phyloP scores from a whole-genome alignment of 2,329 filamentous ascomycete genomes.

The Colletotrichum paranaense region DNA sequence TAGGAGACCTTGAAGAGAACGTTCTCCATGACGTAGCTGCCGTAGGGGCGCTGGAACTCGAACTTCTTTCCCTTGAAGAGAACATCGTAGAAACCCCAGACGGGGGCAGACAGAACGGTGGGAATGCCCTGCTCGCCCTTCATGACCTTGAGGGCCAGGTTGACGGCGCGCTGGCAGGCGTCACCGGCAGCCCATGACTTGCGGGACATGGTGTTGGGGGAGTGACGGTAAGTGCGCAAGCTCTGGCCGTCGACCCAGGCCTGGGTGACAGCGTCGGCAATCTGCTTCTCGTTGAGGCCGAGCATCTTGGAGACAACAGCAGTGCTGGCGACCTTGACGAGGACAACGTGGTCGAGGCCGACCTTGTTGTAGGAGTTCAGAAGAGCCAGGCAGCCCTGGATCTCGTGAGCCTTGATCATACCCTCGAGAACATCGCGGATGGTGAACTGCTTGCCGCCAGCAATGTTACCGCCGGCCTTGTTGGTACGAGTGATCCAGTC shows the following conservation, averaged over 20 bases:
- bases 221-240: conserved; percentile 95
- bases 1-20: conserved; percentile 99
- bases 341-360: conserved; percentile 95
- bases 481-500: conserved; percentile 97
- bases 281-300: conserved; percentile 88
- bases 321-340: conserved; percentile 96
- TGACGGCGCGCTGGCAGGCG: conserved; percentile 94
- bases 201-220: conserved; percentile 98
- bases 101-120: conserved; percentile 90
- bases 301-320: conserved; percentile 97
- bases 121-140: conserved; percentile 92
- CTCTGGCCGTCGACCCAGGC: conserved; percentile 98
- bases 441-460: conserved; percentile 88
- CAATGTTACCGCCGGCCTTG: conserved; percentile 80
- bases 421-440: conserved; percentile 92
- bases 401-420: conserved; percentile 99
- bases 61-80: conserved; percentile 97
- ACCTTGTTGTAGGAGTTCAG: conserved; percentile 99
- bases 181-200: conserved; percentile 99
- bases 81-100: conserved; percentile 99
- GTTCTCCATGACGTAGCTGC: conserved; percentile 99
- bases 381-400: conserved; percentile 95
- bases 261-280: conserved; percentile 94
- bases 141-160: conserved; percentile 89
- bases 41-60: conserved; percentile 94